Evolutionary conservation across 768 basidiomycete species (phyloP).

Genomic region (Melanogaster broomeanus): DNA sequence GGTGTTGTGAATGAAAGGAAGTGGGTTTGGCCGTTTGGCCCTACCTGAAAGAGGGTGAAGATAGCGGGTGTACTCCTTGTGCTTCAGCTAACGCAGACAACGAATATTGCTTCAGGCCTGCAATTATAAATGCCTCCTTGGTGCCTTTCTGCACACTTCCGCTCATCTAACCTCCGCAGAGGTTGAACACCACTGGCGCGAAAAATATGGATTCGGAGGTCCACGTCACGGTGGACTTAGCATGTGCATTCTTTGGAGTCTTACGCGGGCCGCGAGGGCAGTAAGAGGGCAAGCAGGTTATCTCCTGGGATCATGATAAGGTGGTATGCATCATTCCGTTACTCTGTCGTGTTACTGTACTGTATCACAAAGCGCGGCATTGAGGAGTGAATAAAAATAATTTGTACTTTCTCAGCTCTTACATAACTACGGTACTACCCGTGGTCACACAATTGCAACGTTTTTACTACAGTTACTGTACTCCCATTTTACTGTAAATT

Average conservation of each 20-base stretch:
- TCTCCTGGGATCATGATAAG: conserved; percentile 85
- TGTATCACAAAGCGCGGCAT: conserved; percentile 25
- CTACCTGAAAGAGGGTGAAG: too few relatives aligned
- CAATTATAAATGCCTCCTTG: conserved; percentile 75
- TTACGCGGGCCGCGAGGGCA: conserved; percentile 75
- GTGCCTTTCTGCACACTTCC: conserved; percentile 74
- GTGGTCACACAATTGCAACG: conserved; percentile 65
- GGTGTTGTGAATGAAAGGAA: too few relatives aligned
- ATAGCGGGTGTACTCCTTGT: too few relatives aligned
- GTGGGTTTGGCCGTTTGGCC: too few relatives aligned
- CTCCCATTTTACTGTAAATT: too few relatives aligned
- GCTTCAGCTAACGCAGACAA: too few relatives aligned
- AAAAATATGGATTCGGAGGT: conserved; percentile 82
- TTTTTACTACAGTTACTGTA: conserved; percentile 61
- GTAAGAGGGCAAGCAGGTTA: conserved; percentile 67
- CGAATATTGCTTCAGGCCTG: conserved; percentile 74
- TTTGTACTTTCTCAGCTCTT: conserved; percentile 39
- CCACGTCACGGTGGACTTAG: conserved; percentile 90
- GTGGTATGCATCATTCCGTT: conserved; percentile 52
- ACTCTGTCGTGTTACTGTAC: conserved; percentile 19
- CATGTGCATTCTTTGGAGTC: conserved; percentile 91
- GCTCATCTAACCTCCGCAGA: conserved; percentile 31
- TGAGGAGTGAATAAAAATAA: conserved; percentile 17
- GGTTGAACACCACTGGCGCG: conserved; percentile 63
- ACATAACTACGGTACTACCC: too few relatives aligned